Evolutionary conservation across 129 eudicot genomes (phyloP), one percentile per base, ranked within the genome.

Genomic region (Tanacetum coccineum): DNA sequence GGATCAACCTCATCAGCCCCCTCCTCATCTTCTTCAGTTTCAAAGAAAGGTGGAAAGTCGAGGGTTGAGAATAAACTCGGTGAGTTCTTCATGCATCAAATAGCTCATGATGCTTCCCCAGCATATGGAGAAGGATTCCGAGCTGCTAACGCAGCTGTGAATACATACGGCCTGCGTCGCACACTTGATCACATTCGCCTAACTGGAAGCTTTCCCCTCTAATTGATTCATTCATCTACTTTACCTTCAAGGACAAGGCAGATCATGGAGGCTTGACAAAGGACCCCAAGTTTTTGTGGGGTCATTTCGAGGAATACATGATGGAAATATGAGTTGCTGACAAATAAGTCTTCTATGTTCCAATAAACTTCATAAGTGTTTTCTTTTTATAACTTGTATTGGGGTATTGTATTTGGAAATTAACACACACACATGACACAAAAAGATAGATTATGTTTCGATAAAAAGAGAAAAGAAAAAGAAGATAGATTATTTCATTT

Each of bases 81-180:
- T 0, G 84, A 82, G 70, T 94, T 89, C 61, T 94, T 94, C 80
- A 83, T 82, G 93, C 97, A 94, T 73, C 99, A 94, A 76, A 94
- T 94, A 22, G 83, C 85, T 11, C 74, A 94, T 36, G 99, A 94
- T 62, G 87, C 97, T 55, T 94, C 99, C 45, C 87, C 91, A n/a
- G 97, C 95, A 13, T 94, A 94, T 63, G 99, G 99, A 55, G 97
- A 81, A 47, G 97, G 99, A 42, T 94, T 87, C 60, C 81, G 95
- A 59, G 74, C 97, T 52, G 99, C 97, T 54, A 81, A 89, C 74
- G 79, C 92, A 50, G 99, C 99, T 10, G 97, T 89, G 51, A 87
- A 81, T 64, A 76, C 59, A 53, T 94, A 87, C 52, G 99, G 99
- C 15, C 73, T 94, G 56, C 93, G 94, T 2, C 70, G 90, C 46